Percentiles rank a stretch among this genome's conserved stretches.
Evolutionary conservation across 495 filamentous ascomycete genomes (phyloP).

Genomic region (Neurospora sp.): DNA sequence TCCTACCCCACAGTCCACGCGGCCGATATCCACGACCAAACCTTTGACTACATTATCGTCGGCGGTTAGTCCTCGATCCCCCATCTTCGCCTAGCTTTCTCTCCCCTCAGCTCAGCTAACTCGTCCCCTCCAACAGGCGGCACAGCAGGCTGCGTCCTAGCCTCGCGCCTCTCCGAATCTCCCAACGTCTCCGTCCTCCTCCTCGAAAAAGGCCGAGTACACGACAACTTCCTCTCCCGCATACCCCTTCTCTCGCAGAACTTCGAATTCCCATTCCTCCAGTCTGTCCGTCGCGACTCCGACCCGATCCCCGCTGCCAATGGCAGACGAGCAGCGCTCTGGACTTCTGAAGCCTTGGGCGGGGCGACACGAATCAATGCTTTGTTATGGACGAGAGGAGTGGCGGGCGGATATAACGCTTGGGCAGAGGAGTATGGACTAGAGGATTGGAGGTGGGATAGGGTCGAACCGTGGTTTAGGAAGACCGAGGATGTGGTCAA

Average conservation of each 20-base stretch:
- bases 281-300: constrained; percentile 10
- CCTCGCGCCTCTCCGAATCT: constrained; percentile 39
- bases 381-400: constrained; percentile 16
- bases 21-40: constrained; percentile 2
- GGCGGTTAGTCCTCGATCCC: constrained; percentile 5
- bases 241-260: constrained; percentile 17
- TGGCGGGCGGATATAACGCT: constrained; percentile 12
- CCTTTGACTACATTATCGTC: constrained; percentile 25
- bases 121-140: constrained; percentile 14
- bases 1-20: constrained; percentile 6
- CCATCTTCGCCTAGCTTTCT: background rate
- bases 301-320: constrained; percentile 10
- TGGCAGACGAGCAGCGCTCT: constrained; percentile 7
- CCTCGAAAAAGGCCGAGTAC: constrained; percentile 35
- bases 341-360: constrained; percentile 16
- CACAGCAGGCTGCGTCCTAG: constrained; percentile 40
- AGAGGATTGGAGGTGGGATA: constrained; percentile 17
- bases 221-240: constrained; percentile 20
- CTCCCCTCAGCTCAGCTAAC: background rate
- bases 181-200: constrained; percentile 34
- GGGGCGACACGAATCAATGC: constrained; percentile 19
- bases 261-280: constrained; percentile 8
- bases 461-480: constrained; percentile 20
- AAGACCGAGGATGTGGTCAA: constrained; percentile 12
- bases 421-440: constrained; percentile 17